Conservation (phyloP, 2,329 filamentous ascomycete species). For the Penicillium expansum region DNA sequence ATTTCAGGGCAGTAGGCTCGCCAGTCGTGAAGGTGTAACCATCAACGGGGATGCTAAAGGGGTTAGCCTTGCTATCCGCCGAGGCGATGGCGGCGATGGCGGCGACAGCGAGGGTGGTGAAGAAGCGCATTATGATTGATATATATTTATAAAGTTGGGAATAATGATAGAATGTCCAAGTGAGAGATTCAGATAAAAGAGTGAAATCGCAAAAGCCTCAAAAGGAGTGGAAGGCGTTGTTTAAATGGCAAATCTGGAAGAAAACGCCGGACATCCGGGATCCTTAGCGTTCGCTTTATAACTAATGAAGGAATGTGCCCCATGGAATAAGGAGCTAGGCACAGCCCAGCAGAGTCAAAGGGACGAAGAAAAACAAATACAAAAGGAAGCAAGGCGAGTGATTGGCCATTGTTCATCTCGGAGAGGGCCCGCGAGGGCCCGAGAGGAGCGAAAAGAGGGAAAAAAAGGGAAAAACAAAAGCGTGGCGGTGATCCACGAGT, state of each 20-base stretch:
- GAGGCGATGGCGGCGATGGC: slow-evolving; percentile 46
- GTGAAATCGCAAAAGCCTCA: slow-evolving; percentile 4
- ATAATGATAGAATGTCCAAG: slow-evolving; percentile 3
- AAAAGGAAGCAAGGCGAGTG: slow-evolving; percentile 4
- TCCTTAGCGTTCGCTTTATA: neutral
- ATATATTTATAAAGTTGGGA: neutral
- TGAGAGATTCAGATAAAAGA: slow-evolving; percentile 8
- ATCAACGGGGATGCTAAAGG: slow-evolving; percentile 47
- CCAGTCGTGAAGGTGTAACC: slow-evolving; percentile 50
- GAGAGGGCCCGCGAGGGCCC: neutral
- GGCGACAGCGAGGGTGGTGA: slow-evolving; percentile 44
- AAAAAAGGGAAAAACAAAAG: neutral
- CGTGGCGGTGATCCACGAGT: slow-evolving; percentile 21
- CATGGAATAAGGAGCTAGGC: neutral
- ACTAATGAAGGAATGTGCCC: neutral
- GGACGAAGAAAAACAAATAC: slow-evolving; percentile 8
- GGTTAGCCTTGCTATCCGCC: slow-evolving; percentile 44
- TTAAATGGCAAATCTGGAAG: slow-evolving; percentile 5
- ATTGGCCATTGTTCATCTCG: neutral
- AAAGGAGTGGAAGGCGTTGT: slow-evolving; percentile 4
- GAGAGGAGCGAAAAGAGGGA: neutral
- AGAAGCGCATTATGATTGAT: slow-evolving; percentile 46
- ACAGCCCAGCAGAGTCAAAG: slow-evolving; percentile 22
- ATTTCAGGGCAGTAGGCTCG: slow-evolving; percentile 46
- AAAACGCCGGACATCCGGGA: neutral